Evolutionary conservation across 2,329 filamentous ascomycete species (phyloP), one percentile per base, ranked within the genome.

Genomic region (Paraphaeosphaeria sporulosa): DNA sequence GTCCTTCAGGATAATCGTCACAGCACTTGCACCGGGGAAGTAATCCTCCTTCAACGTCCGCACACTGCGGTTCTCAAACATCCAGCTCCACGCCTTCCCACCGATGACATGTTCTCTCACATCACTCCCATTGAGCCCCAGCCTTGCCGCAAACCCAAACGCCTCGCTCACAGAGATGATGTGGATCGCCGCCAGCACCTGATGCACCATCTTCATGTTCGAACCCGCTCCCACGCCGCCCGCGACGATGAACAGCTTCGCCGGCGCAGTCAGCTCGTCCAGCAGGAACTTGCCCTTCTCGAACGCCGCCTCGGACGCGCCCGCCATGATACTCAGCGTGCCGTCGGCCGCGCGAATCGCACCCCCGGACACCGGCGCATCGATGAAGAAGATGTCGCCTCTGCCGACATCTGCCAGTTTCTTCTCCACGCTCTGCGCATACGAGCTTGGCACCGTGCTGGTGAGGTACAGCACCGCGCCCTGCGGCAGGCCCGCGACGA

Each of bases 251-350:
- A 84, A 85, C 10, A 93, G 79, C 72, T 91, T 91, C 13, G 66
- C 66, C 23, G 75, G 71, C 53, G 86, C 86, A 1, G 89, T 86
- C 81, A 94, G 86, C 65, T 85, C 85, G 55, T 86, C 81, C 2
- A 93, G 81, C 1, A 93, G 76, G 50, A 82, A 83, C 23, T 81
- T 82, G 0, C 84, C 88, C 58, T 84, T 85, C 36, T 83, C 79
- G 1, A 92, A 77, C 5, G 86, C 86, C 2, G 80, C 82, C 0
- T 85, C 82, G 0, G 85, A 80, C 0, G 84, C 89, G 1, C 88
- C 87, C 0, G 89, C 89, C 86, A 94, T 92, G 71, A 94, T 93
- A 7, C 89, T 90, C 44, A 93, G 79, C 0, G 90, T 91, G 3
- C 90, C 90, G 51, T 90, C 85, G 0, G 88, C 89, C 1, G 90